phyloP scores from a whole-genome alignment of 768 basidiomycete genomes.

The Cantharellus cinnabarinus region DNA sequence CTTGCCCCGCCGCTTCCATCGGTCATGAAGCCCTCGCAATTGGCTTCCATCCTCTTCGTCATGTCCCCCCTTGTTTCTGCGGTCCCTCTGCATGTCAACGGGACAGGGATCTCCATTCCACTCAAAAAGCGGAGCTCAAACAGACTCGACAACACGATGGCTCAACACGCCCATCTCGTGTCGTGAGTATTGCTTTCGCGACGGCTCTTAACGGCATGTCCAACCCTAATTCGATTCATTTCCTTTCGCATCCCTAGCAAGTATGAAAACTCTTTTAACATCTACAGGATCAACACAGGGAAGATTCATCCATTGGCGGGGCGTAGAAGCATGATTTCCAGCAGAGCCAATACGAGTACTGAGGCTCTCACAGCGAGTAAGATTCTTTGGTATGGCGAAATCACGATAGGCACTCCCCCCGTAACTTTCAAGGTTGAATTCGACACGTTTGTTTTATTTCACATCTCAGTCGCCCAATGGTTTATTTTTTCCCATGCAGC shows the following conservation, averaged over 20 bases:
- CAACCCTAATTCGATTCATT: not conserved
- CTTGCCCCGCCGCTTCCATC: too few species aligned
- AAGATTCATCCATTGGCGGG: not conserved
- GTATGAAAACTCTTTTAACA: not conserved
- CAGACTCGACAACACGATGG: too few species aligned
- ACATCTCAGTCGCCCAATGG: too few species aligned
- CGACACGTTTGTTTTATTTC: conserved; percentile 4
- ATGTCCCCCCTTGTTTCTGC: too few species aligned
- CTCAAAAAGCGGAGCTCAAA: not conserved
- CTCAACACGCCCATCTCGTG: not conserved
- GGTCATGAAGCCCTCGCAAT: too few species aligned
- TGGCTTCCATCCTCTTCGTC: too few species aligned
- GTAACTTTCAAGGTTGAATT: conserved; percentile 6
- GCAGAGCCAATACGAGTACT: not conserved
- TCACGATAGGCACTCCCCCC: conserved; percentile 4
- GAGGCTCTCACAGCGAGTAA: not conserved
- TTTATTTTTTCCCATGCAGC: not conserved
- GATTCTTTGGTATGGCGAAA: not conserved
- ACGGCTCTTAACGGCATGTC: not conserved
- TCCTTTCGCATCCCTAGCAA: not conserved
- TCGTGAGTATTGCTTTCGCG: not conserved
- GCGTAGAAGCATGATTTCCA: not conserved
- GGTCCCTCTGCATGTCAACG: too few species aligned
- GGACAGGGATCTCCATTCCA: not conserved
- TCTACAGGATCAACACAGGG: not conserved